Conservation (phyloP, 2,329 filamentous ascomycete species). For the Ramichloridium luteum region DNA sequence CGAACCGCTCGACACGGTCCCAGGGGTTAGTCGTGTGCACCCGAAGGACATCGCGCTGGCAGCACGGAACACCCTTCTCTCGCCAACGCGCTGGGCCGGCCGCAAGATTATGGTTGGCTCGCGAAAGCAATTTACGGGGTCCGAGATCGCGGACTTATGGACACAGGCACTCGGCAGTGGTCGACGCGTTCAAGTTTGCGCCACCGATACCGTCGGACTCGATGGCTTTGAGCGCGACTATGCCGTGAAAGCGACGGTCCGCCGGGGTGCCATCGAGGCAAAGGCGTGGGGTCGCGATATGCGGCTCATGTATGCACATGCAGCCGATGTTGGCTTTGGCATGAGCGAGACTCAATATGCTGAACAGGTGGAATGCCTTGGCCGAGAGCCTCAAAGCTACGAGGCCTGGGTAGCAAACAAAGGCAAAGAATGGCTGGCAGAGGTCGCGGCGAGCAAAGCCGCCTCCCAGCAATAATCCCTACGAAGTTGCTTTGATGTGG, state of each 20-base stretch:
- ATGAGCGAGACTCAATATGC: constrained; percentile 10
- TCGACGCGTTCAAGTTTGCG: too few species aligned
- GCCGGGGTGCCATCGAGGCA: too few species aligned
- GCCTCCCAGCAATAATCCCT: too few species aligned
- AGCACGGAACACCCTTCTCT: constrained; percentile 5
- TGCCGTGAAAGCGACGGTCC: background rate
- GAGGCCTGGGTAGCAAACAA: constrained; percentile 6
- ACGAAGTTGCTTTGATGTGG: too few species aligned
- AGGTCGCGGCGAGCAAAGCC: background rate
- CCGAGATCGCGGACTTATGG: constrained; percentile 6
- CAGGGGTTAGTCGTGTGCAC: constrained; percentile 8
- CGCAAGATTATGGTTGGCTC: constrained; percentile 11
- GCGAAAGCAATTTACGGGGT: constrained; percentile 3
- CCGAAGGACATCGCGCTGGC: constrained; percentile 7
- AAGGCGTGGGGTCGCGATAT: constrained; percentile 10
- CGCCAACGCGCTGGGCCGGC: constrained; percentile 4
- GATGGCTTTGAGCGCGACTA: constrained; percentile 2
- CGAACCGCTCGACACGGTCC: constrained; percentile 8
- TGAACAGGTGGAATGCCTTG: constrained; percentile 8
- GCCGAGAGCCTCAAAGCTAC: constrained; percentile 8
- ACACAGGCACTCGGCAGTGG: constrained; percentile 4
- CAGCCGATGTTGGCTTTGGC: constrained; percentile 6
- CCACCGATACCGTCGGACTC: constrained; percentile 2
- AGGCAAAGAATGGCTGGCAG: constrained; percentile 3
- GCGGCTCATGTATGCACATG: constrained; percentile 10